A percentile compares a stretch with the other conserved stretches of the same genome.
phyloP scores from a whole-genome alignment of 164 flowering plant genomes.

The Macadamia tetraphylla region DNA sequence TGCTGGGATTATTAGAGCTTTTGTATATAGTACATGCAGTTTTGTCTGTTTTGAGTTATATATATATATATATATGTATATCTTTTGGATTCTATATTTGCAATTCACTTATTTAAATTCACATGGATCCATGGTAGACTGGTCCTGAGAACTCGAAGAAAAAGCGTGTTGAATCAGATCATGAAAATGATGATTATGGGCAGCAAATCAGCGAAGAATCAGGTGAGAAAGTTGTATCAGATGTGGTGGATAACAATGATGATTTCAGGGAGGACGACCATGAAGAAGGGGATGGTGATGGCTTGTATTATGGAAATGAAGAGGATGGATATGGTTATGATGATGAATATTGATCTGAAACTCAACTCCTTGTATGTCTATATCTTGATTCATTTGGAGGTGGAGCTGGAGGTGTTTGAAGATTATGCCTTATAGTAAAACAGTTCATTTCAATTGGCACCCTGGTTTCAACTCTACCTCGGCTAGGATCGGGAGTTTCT shows the following conservation, averaged over 20 bases:
- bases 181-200: not conserved
- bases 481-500: no score
- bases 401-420: not conserved
- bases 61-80: not conserved
- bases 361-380: no score
- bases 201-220: not conserved
- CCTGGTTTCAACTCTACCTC: not conserved
- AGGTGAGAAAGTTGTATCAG: conserved; percentile 9
- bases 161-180: conserved; percentile 10
- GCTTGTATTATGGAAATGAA: conserved; percentile 15
- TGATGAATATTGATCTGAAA: no score
- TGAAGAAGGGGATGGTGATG: conserved; percentile 15
- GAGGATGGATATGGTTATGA: not conserved
- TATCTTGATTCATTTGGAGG: not conserved
- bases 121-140: conserved; percentile 1
- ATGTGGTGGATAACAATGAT: conserved; percentile 7
- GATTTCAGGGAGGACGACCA: conserved; percentile 8
- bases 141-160: conserved; percentile 14
- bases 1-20: not conserved
- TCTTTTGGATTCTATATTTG: not conserved
- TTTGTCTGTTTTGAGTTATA: not conserved
- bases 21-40: not conserved
- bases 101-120: not conserved
- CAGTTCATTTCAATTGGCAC: not conserved
- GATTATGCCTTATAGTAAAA: not conserved